These are phyloP conservation scores for Monocercomonoides exilis DNA, from an alignment of 78 protist species.

Conservation along the genomic window DNA sequence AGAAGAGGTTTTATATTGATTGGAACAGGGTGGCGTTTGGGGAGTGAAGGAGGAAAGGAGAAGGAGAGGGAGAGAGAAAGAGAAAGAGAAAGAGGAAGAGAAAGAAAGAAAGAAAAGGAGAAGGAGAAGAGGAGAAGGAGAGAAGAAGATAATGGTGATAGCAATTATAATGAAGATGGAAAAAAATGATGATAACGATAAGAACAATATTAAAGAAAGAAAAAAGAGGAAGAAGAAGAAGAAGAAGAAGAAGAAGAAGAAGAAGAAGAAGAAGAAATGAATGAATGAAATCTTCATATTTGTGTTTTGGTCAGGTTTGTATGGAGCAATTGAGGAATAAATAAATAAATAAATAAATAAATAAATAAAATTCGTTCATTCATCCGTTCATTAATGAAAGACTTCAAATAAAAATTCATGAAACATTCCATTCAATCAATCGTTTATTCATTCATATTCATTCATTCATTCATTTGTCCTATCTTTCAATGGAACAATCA, in stretches of 20 bases:
- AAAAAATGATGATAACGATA: background rate
- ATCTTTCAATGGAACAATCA: too few relatives aligned
- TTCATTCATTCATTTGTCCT: too few relatives aligned
- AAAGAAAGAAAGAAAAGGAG: background rate
- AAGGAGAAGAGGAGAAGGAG: background rate
- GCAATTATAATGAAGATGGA: background rate
- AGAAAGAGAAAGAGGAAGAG: background rate
- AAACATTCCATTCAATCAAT: too few relatives aligned
- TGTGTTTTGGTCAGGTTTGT: too few relatives aligned
- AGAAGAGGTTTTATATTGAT: background rate
- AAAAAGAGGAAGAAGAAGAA: background rate
- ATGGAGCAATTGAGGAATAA: too few relatives aligned
- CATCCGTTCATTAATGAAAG: too few relatives aligned
- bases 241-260: background rate
- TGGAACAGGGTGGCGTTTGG: background rate
- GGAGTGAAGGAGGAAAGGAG: background rate
- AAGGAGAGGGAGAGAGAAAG: background rate
- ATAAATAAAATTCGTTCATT: too few relatives aligned
- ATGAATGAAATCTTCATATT: background rate
- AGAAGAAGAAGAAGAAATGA: background rate
- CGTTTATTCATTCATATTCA: too few relatives aligned
- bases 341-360: too few relatives aligned
- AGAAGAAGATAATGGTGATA: background rate
- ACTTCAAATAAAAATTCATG: too few relatives aligned
- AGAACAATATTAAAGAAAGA: too few relatives aligned